phyloP scores from a whole-genome alignment of 176 grass and related monocot genomes.

The Tillandsia fasciculata region DNA sequence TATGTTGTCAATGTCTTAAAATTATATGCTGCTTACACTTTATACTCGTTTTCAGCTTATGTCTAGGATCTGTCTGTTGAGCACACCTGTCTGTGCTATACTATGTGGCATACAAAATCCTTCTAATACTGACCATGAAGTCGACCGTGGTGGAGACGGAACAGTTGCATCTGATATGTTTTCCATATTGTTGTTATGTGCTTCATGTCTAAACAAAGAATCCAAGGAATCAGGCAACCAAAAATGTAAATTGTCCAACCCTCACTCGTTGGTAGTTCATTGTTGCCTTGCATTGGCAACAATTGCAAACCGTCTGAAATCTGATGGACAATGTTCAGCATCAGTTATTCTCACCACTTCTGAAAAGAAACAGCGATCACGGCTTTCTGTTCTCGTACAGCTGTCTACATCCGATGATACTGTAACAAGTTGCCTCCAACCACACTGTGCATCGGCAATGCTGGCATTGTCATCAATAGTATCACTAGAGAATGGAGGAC shows the following conservation, averaged over 20 bases:
- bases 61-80: conserved; percentile 65
- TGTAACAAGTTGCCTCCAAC: conserved; percentile 59
- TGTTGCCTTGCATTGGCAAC: conserved; percentile 60
- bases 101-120: conserved; percentile 45
- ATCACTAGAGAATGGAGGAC: conserved; percentile 55
- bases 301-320: conserved; percentile 48
- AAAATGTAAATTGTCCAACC: conserved; percentile 79
- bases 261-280: conserved; percentile 61
- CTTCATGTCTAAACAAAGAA: conserved; percentile 76
- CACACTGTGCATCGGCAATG: conserved; percentile 75
- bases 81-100: conserved; percentile 43
- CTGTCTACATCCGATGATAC: conserved; percentile 65
- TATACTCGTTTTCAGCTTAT: conserved; percentile 55
- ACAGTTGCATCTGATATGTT: conserved; percentile 81
- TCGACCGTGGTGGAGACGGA: conserved; percentile 62
- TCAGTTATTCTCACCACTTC: conserved; percentile 47
- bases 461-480: conserved; percentile 52
- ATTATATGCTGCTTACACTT: not conserved
- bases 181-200: conserved; percentile 63
- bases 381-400: conserved; percentile 66
- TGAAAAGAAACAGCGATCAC: conserved; percentile 53
- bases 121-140: conserved; percentile 30
- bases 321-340: conserved; percentile 38
- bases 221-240: conserved; percentile 54
- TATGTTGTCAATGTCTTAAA: not conserved